Evolutionary conservation across 768 basidiomycete species (phyloP).

Genomic region (Panaeolus papilionaceus): DNA sequence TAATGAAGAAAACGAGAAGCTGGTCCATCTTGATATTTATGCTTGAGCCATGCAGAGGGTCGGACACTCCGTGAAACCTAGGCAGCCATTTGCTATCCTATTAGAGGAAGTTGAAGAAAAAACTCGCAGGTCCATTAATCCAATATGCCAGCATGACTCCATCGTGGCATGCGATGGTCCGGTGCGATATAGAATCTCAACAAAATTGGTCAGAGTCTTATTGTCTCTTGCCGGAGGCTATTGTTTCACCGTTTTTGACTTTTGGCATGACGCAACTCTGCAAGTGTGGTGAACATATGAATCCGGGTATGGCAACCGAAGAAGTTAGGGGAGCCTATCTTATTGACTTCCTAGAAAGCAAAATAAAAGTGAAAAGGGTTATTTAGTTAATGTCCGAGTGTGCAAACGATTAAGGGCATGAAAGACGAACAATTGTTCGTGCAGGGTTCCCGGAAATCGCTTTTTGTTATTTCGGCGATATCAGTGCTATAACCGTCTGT

Average conservation of each 20-base stretch:
- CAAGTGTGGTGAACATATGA: background rate
- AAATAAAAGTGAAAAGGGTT: background rate
- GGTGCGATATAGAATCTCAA: background rate
- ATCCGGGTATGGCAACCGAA: background rate
- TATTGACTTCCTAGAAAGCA: background rate
- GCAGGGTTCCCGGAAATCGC: background rate
- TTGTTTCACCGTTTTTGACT: background rate
- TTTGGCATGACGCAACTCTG: conserved; percentile 8
- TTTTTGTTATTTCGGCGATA: conserved; percentile 12
- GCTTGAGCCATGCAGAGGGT: conserved; percentile 5
- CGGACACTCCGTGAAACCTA: background rate
- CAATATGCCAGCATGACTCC: background rate
- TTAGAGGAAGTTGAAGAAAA: background rate
- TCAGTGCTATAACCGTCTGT: background rate
- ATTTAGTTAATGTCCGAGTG: background rate
- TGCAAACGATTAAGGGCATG: background rate
- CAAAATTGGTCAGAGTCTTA: background rate
- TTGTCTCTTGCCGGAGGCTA: conserved; percentile 11
- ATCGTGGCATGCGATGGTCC: conserved; percentile 10
- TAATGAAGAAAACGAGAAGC: background rate
- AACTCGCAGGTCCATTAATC: background rate
- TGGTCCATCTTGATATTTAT: conserved; percentile 12
- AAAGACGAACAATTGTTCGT: background rate
- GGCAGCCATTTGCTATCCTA: background rate
- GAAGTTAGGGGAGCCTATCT: background rate